A percentile compares a stretch with the other conserved stretches of the same genome.
Conservation (phyloP, 768 basidiomycete genomes). For the Suillus spraguei region DNA sequence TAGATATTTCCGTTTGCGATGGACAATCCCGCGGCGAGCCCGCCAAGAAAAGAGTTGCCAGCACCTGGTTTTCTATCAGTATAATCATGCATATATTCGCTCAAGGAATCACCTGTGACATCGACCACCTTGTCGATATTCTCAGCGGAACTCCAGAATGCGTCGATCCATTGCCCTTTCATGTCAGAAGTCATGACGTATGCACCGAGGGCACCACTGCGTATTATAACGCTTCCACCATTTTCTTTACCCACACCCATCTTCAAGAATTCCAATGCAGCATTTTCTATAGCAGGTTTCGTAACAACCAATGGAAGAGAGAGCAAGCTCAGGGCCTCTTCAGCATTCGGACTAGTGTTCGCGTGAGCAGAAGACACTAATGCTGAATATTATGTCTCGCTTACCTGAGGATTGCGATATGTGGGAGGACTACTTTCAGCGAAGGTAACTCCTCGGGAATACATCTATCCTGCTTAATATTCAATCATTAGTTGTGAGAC, state of each 20-base stretch:
- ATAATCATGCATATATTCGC: not conserved
- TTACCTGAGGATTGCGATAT: slow-evolving; percentile 71
- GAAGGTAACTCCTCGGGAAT: slow-evolving; percentile 77
- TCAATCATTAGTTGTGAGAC: slow-evolving; percentile 7
- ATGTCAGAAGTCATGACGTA: slow-evolving; percentile 52
- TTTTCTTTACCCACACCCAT: slow-evolving; percentile 55
- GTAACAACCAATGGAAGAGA: slow-evolving; percentile 49
- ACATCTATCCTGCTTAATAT: slow-evolving; percentile 63
- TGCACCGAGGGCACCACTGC: slow-evolving; percentile 73
- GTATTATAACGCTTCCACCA: slow-evolving; percentile 67
- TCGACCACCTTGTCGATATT: slow-evolving; percentile 59
- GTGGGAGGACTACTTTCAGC: slow-evolving; percentile 57
- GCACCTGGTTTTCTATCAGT: slow-evolving; percentile 55
- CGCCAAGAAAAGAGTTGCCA: slow-evolving; percentile 90
- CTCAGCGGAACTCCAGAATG: slow-evolving; percentile 65
- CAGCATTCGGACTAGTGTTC: slow-evolving; percentile 74
- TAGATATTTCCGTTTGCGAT: slow-evolving; percentile 59
- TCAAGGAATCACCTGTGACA: slow-evolving; percentile 60
- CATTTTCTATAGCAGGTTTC: slow-evolving; percentile 60
- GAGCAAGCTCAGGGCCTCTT: slow-evolving; percentile 75
- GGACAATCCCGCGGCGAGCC: slow-evolving; percentile 73
- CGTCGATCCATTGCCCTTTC: slow-evolving; percentile 65
- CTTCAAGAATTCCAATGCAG: slow-evolving; percentile 62
- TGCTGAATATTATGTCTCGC: slow-evolving; percentile 6
- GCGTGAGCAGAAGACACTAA: not conserved